These are phyloP conservation scores for Mimosa pudica DNA, from an alignment of 306 rosid genomes.

Conservation along the genomic window DNA sequence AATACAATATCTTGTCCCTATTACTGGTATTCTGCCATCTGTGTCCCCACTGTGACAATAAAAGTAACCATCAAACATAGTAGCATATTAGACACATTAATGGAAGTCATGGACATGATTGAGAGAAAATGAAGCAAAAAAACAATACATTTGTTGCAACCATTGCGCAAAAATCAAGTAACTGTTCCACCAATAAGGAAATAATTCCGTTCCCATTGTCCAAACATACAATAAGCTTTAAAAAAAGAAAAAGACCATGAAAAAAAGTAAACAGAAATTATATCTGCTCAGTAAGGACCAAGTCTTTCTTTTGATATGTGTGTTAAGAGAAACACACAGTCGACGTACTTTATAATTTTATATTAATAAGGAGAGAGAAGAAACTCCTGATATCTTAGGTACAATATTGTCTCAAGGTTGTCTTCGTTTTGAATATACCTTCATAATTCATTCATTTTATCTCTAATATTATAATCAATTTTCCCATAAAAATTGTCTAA, in stretches of 20 bases:
- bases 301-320: not conserved
- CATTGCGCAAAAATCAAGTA: conserved; percentile 10
- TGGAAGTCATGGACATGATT: conserved; percentile 26
- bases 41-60: conserved; percentile 56
- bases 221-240: not conserved
- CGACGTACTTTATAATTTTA: not conserved
- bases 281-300: not conserved
- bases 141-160: conserved; percentile 17
- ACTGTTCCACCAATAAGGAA: conserved; percentile 34
- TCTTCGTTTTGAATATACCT: too few relatives aligned
- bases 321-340: not conserved
- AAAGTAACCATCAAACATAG: not conserved
- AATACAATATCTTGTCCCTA: conserved; percentile 56
- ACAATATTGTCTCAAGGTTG: too few relatives aligned
- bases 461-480: too few relatives aligned
- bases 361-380: not conserved
- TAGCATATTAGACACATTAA: not conserved
- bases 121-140: conserved; percentile 2
- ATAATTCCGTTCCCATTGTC: conserved; percentile 8
- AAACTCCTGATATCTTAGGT: not conserved
- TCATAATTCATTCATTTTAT: too few relatives aligned
- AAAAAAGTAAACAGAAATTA: not conserved
- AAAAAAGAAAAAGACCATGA: not conserved
- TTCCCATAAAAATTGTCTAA: too few relatives aligned
- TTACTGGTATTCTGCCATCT: conserved; percentile 59